Conservation (phyloP, 1,284 basidiomycete genomes). For the Entoloma clypeatum region DNA sequence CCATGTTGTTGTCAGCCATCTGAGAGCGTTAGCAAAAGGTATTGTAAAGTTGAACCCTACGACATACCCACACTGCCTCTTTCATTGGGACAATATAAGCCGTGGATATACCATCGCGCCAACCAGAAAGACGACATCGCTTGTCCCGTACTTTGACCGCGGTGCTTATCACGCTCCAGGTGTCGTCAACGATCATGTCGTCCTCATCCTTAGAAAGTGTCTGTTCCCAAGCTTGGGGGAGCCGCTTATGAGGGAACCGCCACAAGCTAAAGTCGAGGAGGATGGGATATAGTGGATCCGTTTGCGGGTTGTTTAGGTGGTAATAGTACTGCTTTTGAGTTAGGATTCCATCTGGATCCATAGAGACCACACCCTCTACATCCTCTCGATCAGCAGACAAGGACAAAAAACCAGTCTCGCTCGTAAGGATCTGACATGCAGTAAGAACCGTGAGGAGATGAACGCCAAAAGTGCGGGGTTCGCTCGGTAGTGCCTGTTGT, state of each 20-base stretch:
- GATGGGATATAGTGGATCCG: conserved; percentile 9
- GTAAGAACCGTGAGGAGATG: conserved; percentile 6
- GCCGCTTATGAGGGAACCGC: conserved; percentile 7
- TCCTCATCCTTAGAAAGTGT: conserved; percentile 2
- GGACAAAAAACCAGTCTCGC: conserved; percentile 11
- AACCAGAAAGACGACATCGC: conserved; percentile 5
- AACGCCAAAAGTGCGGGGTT: conserved; percentile 1
- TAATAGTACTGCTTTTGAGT: conserved; percentile 10
- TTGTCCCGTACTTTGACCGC: conserved; percentile 3
- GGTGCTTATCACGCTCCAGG: neutral
- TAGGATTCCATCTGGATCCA: conserved; percentile 9
- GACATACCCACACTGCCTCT: conserved; percentile 1
- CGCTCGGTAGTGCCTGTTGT: conserved; percentile 3
- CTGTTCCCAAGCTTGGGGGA: conserved; percentile 7
- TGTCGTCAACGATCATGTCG: neutral
- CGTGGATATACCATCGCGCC: conserved; percentile 10
- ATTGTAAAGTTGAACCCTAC: conserved; percentile 2
- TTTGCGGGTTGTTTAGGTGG: conserved; percentile 5
- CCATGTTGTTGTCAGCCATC: conserved; percentile 2
- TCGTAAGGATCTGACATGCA: conserved; percentile 10
- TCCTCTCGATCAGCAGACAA: conserved; percentile 6
- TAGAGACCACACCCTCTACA: conserved; percentile 7
- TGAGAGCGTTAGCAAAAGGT: conserved; percentile 1
- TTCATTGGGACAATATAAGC: conserved; percentile 2
- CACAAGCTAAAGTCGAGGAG: conserved; percentile 9